Evolutionary conservation across 2,329 filamentous ascomycete genomes (phyloP).

Genomic region (Fusarium praegraminearum): DNA sequence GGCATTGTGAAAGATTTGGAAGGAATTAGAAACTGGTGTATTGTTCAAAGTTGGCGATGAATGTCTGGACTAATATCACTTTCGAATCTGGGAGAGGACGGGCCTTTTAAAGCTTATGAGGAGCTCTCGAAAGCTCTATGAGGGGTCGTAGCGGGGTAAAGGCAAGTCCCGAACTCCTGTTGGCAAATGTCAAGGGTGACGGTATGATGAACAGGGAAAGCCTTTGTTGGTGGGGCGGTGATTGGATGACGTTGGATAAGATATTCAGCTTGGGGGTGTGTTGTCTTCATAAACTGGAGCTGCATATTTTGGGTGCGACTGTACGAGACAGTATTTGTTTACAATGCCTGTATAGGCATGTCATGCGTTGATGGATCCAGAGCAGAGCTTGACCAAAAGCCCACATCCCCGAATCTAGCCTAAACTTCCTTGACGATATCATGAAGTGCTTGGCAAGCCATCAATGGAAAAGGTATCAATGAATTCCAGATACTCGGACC

Average conservation of each 20-base stretch:
- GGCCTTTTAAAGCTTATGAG: slow-evolving; percentile 26
- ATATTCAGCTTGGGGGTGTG: slow-evolving; percentile 20
- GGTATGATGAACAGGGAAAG: slow-evolving; percentile 28
- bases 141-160: slow-evolving; percentile 48
- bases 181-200: slow-evolving; percentile 32
- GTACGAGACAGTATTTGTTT: slow-evolving; percentile 21
- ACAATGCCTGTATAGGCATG: slow-evolving; percentile 12
- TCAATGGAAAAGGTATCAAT: neutral
- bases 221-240: slow-evolving; percentile 45
- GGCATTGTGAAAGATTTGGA: slow-evolving; percentile 62
- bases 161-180: slow-evolving; percentile 36
- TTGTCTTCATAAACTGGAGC: slow-evolving; percentile 24
- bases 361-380: neutral
- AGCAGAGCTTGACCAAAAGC: neutral
- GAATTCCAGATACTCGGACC: slow-evolving; percentile 18
- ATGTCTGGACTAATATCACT: slow-evolving; percentile 1
- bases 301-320: slow-evolving; percentile 21
- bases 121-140: slow-evolving; percentile 42
- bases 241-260: slow-evolving; percentile 49
- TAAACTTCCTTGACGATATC: neutral
- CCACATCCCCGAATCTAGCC: neutral
- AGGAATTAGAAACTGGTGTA: slow-evolving; percentile 7
- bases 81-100: neutral
- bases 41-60: slow-evolving; percentile 14
- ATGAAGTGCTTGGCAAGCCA: slow-evolving; percentile 5